phyloP scores from a whole-genome alignment of 352 stramenopile genomes.

The Halophytophthora batemanensis region DNA sequence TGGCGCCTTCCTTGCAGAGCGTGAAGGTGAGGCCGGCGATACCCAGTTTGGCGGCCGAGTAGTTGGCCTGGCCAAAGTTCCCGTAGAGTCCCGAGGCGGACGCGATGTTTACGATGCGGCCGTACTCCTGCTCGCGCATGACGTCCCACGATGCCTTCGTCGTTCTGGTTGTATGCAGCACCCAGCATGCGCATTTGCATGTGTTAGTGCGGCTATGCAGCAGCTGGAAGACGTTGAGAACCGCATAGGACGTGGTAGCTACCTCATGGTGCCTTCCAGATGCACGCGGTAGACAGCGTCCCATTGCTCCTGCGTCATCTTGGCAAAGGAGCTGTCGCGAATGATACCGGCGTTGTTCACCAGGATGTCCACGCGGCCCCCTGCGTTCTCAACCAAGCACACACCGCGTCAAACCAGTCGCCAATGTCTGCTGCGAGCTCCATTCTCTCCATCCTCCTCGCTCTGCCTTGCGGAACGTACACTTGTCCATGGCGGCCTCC shows the following conservation, averaged over 20 bases:
- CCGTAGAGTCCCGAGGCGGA: constrained; percentile 84
- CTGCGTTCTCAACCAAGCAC: constrained; percentile 16
- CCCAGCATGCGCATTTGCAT: background rate
- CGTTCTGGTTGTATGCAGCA: constrained; percentile 24
- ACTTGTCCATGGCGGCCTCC: constrained; percentile 81
- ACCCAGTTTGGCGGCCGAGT: constrained; percentile 87
- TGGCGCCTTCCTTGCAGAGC: constrained; percentile 76
- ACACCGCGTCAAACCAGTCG: too few relatives aligned
- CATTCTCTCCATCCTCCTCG: background rate
- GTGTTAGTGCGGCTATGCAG: too few relatives aligned
- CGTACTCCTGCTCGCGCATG: constrained; percentile 80
- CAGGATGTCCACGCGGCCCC: constrained; percentile 87
- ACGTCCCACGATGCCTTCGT: constrained; percentile 76
- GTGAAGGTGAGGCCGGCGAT: constrained; percentile 92
- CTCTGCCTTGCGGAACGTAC: constrained; percentile 17
- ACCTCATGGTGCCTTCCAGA: constrained; percentile 81
- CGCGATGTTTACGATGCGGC: constrained; percentile 84
- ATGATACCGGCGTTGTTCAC: constrained; percentile 94
- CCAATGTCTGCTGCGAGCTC: background rate
- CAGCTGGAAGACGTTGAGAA: background rate
- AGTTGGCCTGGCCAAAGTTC: constrained; percentile 90
- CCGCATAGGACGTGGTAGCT: background rate
- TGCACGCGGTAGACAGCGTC: constrained; percentile 81
- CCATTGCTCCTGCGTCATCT: constrained; percentile 86
- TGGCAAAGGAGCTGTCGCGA: constrained; percentile 83